Conservation (phyloP, 1,284 basidiomycete genomes). For the Melanopsichium pennsylvanicum region DNA sequence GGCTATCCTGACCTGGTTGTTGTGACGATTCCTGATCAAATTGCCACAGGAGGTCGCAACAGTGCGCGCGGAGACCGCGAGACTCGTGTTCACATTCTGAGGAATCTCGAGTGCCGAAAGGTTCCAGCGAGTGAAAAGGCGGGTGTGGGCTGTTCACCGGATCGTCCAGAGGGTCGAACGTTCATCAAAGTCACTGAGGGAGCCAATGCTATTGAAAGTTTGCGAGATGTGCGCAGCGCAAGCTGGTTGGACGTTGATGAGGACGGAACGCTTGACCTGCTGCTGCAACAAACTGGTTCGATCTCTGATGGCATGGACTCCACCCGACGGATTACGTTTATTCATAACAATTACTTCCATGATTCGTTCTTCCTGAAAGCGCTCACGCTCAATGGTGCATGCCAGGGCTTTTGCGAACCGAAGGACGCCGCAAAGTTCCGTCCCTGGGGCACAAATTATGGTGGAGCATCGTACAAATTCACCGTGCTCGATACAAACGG, state of each 20-base stretch:
- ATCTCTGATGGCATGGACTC: slow-evolving; percentile 36
- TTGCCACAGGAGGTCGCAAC: slow-evolving; percentile 52
- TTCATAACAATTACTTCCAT: slow-evolving; percentile 98
- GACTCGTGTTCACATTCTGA: slow-evolving; percentile 75
- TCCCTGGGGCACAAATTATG: slow-evolving; percentile 92
- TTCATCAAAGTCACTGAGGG: slow-evolving; percentile 70
- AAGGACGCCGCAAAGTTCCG: slow-evolving; percentile 21
- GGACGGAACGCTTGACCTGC: slow-evolving; percentile 91
- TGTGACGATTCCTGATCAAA: slow-evolving; percentile 70
- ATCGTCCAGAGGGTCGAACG: slow-evolving; percentile 29
- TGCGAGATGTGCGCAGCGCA: slow-evolving; percentile 81
- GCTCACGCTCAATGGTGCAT: slow-evolving; percentile 89
- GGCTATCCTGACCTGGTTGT: slow-evolving; percentile 88
- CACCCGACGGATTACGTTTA: slow-evolving; percentile 72
- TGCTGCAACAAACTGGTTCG: slow-evolving; percentile 75
- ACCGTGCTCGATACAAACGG: slow-evolving; percentile 95
- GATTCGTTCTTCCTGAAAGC: slow-evolving; percentile 99
- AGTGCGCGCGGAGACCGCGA: slow-evolving; percentile 44
- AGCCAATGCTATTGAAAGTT: slow-evolving; percentile 72
- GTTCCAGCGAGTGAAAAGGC: slow-evolving; percentile 57
- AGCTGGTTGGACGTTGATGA: slow-evolving; percentile 93
- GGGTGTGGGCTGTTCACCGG: slow-evolving; percentile 24
- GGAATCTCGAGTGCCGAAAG: slow-evolving; percentile 76
- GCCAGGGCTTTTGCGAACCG: slow-evolving; percentile 76
- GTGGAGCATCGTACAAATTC: slow-evolving; percentile 96